Percentiles rank a stretch among this genome's conserved stretches.
These are phyloP conservation scores for Huiozyma naganishii DNA, from an alignment of 805 yeast species.

Conservation along the genomic window DNA sequence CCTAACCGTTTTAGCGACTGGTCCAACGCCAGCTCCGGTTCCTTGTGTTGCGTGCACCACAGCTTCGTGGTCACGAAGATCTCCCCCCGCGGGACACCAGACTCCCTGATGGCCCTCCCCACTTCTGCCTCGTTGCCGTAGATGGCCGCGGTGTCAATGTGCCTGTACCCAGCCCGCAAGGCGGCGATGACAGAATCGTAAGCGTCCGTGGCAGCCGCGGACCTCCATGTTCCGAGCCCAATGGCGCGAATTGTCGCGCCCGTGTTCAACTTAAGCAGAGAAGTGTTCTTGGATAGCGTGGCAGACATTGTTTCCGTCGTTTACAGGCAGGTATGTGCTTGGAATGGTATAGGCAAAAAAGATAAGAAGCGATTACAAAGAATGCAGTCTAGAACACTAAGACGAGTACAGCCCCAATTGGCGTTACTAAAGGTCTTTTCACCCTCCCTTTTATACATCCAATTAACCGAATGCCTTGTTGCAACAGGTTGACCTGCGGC, in stretches of 20 bases:
- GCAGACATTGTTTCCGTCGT: constrained; percentile 4
- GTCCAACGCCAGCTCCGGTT: constrained; percentile 43
- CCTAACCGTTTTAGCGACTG: constrained; percentile 52
- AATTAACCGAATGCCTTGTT: no score
- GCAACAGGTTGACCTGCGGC: no score
- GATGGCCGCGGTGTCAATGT: constrained; percentile 66
- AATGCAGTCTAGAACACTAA: no score
- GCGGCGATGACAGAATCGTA: constrained; percentile 50
- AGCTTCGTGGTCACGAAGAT: constrained; percentile 65
- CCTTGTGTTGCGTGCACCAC: constrained; percentile 42
- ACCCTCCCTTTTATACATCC: no score
- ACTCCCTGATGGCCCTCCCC: constrained; percentile 44
- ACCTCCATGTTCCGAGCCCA: constrained; percentile 69
- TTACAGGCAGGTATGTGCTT: background rate
- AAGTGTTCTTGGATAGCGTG: constrained; percentile 12
- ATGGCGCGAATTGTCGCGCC: constrained; percentile 56
- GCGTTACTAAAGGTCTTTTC: no score
- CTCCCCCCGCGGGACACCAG: constrained; percentile 54
- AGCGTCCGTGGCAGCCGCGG: constrained; percentile 43
- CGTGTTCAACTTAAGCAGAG: constrained; percentile 39
- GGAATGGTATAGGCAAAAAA: background rate
- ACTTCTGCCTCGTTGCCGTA: constrained; percentile 60
- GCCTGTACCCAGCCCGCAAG: constrained; percentile 54
- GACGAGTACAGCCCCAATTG: no score
- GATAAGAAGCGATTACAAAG: no score